These are phyloP conservation scores for Catunica adiposa DNA, from an alignment of 2,329 filamentous ascomycete species.

Conservation along the genomic window DNA sequence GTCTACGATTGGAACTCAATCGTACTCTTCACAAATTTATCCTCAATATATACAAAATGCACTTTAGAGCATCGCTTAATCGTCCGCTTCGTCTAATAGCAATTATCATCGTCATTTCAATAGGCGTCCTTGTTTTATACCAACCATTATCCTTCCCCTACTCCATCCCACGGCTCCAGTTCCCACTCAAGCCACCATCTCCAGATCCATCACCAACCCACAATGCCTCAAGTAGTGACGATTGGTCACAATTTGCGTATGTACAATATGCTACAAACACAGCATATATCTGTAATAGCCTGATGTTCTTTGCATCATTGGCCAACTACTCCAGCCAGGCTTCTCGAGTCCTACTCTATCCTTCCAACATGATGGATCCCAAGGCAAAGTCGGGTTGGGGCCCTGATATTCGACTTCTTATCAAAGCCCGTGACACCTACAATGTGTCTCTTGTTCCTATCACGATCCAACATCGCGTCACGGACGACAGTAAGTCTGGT, in stretches of 20 bases:
- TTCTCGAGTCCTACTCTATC: slow-evolving; percentile 31
- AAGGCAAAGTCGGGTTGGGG: slow-evolving; percentile 18
- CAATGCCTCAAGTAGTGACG: slow-evolving; percentile 6
- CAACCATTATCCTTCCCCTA: no score
- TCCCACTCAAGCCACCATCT: background rate
- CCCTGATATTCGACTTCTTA: slow-evolving; percentile 22
- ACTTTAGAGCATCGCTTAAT: no score
- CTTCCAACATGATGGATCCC: slow-evolving; percentile 21
- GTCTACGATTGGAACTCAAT: no score
- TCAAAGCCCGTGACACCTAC: slow-evolving; percentile 29
- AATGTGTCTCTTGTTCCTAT: slow-evolving; percentile 28
- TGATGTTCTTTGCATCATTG: slow-evolving; percentile 33
- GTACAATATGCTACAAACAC: slow-evolving; percentile 32
- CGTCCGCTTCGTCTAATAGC: no score
- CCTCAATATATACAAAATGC: no score
- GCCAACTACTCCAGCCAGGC: slow-evolving; percentile 26
- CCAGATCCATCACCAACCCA: background rate
- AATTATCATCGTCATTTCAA: no score
- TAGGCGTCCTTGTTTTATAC: no score
- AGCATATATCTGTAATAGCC: slow-evolving; percentile 32
- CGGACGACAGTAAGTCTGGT: slow-evolving; percentile 22
- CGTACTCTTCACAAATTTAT: no score
- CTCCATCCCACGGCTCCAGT: background rate
- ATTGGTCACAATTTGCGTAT: slow-evolving; percentile 32
- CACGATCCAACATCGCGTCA: slow-evolving; percentile 21